A percentile compares a stretch with the other conserved stretches of the same genome.
Conservation (phyloP, 306 rosid species). For the Alnus rubra region DNA sequence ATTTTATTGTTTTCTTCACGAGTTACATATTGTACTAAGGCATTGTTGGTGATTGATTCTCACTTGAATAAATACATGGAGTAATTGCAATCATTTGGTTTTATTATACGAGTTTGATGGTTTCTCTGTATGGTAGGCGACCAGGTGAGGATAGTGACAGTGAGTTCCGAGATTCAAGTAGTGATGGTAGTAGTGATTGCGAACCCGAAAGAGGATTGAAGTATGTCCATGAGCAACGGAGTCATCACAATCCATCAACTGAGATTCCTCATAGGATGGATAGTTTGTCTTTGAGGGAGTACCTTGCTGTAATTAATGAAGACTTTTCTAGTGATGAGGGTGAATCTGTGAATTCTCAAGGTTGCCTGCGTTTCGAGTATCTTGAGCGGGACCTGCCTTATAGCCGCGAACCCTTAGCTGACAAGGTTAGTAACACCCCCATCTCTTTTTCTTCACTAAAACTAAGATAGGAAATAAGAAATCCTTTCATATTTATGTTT, state of each 20-base stretch:
- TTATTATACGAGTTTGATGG: not conserved
- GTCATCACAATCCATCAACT: constrained; percentile 39
- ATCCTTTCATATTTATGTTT: not conserved
- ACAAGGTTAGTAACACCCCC: constrained; percentile 57
- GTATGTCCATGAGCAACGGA: constrained; percentile 45
- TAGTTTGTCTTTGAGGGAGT: constrained; percentile 60
- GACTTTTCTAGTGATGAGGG: constrained; percentile 88
- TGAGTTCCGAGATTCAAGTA: constrained; percentile 83
- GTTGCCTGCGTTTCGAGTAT: constrained; percentile 71
- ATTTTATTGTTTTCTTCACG: not conserved
- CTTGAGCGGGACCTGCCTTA: constrained; percentile 75
- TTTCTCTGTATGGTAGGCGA: constrained; percentile 48
- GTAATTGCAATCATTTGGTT: not conserved
- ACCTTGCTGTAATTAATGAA: constrained; percentile 50
- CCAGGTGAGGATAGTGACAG: constrained; percentile 82
- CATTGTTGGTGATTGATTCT: not conserved
- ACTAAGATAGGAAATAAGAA: not conserved
- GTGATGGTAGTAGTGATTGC: constrained; percentile 84
- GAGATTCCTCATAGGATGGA: constrained; percentile 52
- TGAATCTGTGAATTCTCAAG: constrained; percentile 61
- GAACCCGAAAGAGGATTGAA: constrained; percentile 57
- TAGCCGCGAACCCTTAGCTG: constrained; percentile 88
- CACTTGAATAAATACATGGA: not conserved
- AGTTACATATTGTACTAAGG: not conserved
- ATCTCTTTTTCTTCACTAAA: not conserved